phyloP scores from a whole-genome alignment of 495 filamentous ascomycete species.

The Paragyromitra xinjiangensis region DNA sequence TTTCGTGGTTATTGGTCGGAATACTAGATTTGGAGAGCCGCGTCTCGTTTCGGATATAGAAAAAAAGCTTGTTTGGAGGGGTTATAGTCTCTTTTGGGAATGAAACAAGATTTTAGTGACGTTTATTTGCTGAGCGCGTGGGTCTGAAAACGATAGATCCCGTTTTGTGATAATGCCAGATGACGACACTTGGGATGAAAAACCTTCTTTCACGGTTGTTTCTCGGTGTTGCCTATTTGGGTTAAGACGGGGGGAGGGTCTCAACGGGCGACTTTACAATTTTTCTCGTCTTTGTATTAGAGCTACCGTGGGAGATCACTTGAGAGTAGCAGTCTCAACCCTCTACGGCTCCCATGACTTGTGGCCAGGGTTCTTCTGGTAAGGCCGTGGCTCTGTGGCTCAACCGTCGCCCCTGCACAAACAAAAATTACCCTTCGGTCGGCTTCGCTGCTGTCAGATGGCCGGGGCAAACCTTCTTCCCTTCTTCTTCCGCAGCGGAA shows the following conservation, averaged over 20 bases:
- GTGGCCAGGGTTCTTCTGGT: background rate
- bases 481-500: conserved; percentile 8
- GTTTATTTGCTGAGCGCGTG: background rate
- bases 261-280: too few relatives aligned
- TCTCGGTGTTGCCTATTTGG: background rate
- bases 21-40: conserved; percentile 2
- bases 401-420: background rate
- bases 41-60: background rate
- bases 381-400: conserved; percentile 3
- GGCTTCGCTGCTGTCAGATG: conserved; percentile 10
- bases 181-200: conserved; percentile 7
- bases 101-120: background rate
- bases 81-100: background rate
- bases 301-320: background rate
- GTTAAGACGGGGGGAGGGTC: background rate
- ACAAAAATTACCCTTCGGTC: background rate
- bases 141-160: background rate
- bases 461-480: conserved; percentile 11
- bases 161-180: background rate
- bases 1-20: background rate
- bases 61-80: too few relatives aligned
- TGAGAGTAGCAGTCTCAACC: background rate
- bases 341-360: background rate
- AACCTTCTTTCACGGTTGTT: conserved; percentile 10
- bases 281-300: too few relatives aligned